A percentile compares a stretch with the other conserved stretches of the same genome.
Evolutionary conservation across 2,329 filamentous ascomycete species (phyloP).

Genomic region (Fusarium torulosum): DNA sequence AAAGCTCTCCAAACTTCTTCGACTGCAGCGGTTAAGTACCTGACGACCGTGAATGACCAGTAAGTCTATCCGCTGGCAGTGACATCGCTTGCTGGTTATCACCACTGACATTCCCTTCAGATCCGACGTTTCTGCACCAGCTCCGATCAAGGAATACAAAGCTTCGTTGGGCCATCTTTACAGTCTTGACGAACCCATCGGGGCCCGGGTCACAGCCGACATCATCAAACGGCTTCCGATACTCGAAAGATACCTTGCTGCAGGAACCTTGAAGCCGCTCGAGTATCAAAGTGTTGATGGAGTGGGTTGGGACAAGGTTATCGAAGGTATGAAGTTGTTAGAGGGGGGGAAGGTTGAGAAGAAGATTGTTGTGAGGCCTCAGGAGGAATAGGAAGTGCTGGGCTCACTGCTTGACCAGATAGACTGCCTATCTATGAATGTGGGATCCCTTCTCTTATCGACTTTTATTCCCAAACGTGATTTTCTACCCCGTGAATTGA

Average conservation of each 20-base stretch:
- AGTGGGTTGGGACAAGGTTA: slow-evolving; percentile 46
- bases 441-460: not conserved
- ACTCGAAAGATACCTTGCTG: slow-evolving; percentile 43
- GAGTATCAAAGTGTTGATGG: slow-evolving; percentile 42
- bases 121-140: slow-evolving; percentile 43
- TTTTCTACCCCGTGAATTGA: too few relatives aligned
- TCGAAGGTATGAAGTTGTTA: slow-evolving; percentile 38
- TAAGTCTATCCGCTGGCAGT: slow-evolving; percentile 21
- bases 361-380: slow-evolving; percentile 46
- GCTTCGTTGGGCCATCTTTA: slow-evolving; percentile 46
- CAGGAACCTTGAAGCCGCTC: slow-evolving; percentile 43
- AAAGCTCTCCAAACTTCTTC: slow-evolving; percentile 48
- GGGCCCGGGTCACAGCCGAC: slow-evolving; percentile 29
- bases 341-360: slow-evolving; percentile 42
- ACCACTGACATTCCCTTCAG: slow-evolving; percentile 5
- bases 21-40: slow-evolving; percentile 46
- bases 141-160: slow-evolving; percentile 44
- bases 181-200: slow-evolving; percentile 29
- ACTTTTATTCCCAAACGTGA: not conserved
- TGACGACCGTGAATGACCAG: slow-evolving; percentile 54
- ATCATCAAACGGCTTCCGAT: slow-evolving; percentile 33
- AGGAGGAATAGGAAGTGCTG: slow-evolving; percentile 11
- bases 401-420: not conserved
- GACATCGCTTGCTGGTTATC: not conserved
- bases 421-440: not conserved